phyloP scores from a whole-genome alignment of 148 eudicot genomes.

The Rhododendron vialii region DNA sequence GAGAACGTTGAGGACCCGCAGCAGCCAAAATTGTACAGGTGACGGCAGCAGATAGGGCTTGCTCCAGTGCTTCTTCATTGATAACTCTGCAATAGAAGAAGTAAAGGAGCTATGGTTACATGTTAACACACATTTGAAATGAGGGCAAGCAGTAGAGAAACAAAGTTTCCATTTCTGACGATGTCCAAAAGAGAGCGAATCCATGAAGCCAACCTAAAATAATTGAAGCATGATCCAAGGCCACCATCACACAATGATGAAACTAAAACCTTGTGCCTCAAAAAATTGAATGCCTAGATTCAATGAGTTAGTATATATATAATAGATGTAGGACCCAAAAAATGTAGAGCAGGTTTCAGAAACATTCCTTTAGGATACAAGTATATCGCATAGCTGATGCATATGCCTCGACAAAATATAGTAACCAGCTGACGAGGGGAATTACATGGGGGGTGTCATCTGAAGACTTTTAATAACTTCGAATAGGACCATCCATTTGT shows the following conservation, averaged over 20 bases:
- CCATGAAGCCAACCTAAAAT: background rate
- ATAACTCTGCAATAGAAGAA: slow-evolving; percentile 35
- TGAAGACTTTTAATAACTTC: background rate
- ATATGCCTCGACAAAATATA: background rate
- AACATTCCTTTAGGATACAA: background rate
- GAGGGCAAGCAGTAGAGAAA: background rate
- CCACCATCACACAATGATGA: background rate
- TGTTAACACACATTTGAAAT: background rate
- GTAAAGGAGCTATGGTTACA: background rate
- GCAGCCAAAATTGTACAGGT: slow-evolving; percentile 99
- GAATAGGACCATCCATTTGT: background rate
- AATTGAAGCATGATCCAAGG: background rate
- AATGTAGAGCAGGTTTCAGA: background rate
- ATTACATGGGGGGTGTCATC: background rate
- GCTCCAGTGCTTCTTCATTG: slow-evolving; percentile 92
- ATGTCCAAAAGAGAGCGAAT: background rate
- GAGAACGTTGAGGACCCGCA: slow-evolving; percentile 96
- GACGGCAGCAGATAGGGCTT: slow-evolving; percentile 89
- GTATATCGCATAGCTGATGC: background rate
- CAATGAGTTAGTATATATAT: background rate
- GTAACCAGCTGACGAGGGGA: background rate
- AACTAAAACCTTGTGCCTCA: background rate
- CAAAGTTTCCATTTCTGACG: background rate
- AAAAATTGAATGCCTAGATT: background rate
- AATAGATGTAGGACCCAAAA: background rate